These are phyloP conservation scores for Colletotrichum tanaceti DNA, from an alignment of 2,329 filamentous ascomycete genomes.

Conservation along the genomic window DNA sequence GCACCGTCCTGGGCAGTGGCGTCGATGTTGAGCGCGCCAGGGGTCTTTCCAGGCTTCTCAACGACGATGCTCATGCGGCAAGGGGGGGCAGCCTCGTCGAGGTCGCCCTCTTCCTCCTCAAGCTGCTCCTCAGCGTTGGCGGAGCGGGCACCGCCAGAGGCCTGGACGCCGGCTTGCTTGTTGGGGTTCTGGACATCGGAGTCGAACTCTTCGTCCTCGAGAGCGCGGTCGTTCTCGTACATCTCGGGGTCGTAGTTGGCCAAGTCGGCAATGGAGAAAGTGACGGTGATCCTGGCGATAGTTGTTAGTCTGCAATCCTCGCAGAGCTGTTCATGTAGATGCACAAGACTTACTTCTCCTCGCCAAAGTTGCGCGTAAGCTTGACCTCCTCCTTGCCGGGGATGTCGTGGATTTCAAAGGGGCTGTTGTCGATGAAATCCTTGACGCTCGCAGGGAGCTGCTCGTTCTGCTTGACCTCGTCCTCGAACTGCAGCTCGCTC, in stretches of 20 bases:
- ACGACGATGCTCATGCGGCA: conserved; percentile 87
- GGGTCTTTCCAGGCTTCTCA: conserved; percentile 79
- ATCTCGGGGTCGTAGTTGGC: conserved; percentile 72
- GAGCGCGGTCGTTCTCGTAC: conserved; percentile 65
- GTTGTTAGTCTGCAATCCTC: neutral
- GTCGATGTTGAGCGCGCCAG: conserved; percentile 86
- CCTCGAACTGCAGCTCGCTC: conserved; percentile 85
- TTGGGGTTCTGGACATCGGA: conserved; percentile 63
- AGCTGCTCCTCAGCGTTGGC: conserved; percentile 64
- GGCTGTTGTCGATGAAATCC: conserved; percentile 87
- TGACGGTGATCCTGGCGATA: conserved; percentile 74
- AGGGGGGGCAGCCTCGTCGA: conserved; percentile 73
- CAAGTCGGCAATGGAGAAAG: conserved; percentile 87
- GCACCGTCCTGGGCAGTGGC: conserved; percentile 86
- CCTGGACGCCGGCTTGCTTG: conserved; percentile 66
- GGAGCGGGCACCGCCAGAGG: conserved; percentile 61
- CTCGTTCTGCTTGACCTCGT: conserved; percentile 79
- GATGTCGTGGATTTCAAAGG: conserved; percentile 85
- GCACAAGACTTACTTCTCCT: conserved; percentile 78
- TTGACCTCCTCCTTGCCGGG: conserved; percentile 89
- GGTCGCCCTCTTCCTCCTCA: conserved; percentile 61
- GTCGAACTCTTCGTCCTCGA: conserved; percentile 63
- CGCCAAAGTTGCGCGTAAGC: conserved; percentile 83
- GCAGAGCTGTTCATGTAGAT: neutral
- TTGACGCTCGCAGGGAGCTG: conserved; percentile 81